These are phyloP conservation scores for Astraeus odoratus DNA, from an alignment of 768 basidiomycete genomes.

Conservation along the genomic window DNA sequence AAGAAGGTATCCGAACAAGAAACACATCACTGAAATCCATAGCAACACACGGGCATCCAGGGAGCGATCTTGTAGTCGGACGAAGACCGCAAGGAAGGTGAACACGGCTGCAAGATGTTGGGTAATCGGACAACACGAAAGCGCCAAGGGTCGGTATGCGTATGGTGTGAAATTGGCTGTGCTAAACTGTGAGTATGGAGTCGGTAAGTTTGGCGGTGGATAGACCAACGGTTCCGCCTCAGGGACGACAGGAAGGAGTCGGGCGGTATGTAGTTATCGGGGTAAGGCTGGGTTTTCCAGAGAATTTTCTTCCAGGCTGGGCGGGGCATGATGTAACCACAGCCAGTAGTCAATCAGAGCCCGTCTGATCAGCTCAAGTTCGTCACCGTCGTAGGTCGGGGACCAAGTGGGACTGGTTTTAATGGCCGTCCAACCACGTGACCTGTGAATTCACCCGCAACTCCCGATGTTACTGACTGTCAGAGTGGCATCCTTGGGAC, in stretches of 20 bases:
- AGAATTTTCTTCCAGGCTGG: constrained; percentile 62
- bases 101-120: constrained; percentile 81
- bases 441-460: constrained; percentile 1
- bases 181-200: constrained; percentile 9
- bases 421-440: background rate
- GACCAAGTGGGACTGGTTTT: background rate
- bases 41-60: constrained; percentile 69
- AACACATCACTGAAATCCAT: constrained; percentile 54
- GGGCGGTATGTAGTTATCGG: constrained; percentile 82
- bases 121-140: constrained; percentile 67
- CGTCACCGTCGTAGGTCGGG: background rate
- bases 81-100: constrained; percentile 77
- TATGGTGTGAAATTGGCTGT: constrained; percentile 78
- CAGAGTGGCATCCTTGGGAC: too few relatives aligned
- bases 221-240: constrained; percentile 63
- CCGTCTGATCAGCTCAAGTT: too few relatives aligned
- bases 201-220: constrained; percentile 5
- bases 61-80: constrained; percentile 52
- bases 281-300: constrained; percentile 70
- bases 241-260: constrained; percentile 71
- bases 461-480: too few relatives aligned
- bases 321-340: constrained; percentile 11
- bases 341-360: too few relatives aligned
- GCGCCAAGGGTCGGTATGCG: constrained; percentile 65
- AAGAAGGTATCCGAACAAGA: constrained; percentile 49